Conservation (phyloP, 768 basidiomycete species). For the Hygrocybe punicea region DNA sequence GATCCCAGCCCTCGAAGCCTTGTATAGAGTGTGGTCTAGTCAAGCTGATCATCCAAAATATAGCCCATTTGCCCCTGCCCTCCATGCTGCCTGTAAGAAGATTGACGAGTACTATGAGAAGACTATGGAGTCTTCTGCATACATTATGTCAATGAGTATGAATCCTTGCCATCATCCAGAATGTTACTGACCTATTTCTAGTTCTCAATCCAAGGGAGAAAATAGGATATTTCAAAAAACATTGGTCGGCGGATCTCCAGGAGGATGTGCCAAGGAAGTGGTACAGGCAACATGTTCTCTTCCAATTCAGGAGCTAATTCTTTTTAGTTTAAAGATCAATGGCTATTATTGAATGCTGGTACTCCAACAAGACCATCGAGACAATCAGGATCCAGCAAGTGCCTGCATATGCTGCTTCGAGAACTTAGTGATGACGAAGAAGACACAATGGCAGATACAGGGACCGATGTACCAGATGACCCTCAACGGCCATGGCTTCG, state of each 20-base stretch:
- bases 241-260: conserved; percentile 25
- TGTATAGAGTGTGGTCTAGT: conserved; percentile 28
- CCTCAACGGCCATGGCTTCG: conserved; percentile 14
- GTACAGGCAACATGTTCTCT: conserved; percentile 9
- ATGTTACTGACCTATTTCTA: conserved; percentile 4
- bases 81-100: conserved; percentile 24
- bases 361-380: neutral
- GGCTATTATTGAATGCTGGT: conserved; percentile 1
- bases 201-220: conserved; percentile 27
- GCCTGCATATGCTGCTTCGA: too few species aligned
- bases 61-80: conserved; percentile 18
- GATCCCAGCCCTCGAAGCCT: conserved; percentile 32
- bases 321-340: conserved; percentile 16
- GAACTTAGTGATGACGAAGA: too few species aligned
- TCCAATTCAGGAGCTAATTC: neutral
- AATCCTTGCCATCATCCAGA: neutral
- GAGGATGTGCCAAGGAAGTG: conserved; percentile 12
- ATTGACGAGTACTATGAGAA: conserved; percentile 32
- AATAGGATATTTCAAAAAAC: conserved; percentile 21
- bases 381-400: neutral
- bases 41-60: conserved; percentile 13
- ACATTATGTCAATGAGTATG: conserved; percentile 30
- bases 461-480: conserved; percentile 5
- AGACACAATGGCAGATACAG: neutral
- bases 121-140: conserved; percentile 25